These are phyloP conservation scores for Geosmithia putterillii DNA, from an alignment of 2,329 filamentous ascomycete genomes.

Conservation along the genomic window DNA sequence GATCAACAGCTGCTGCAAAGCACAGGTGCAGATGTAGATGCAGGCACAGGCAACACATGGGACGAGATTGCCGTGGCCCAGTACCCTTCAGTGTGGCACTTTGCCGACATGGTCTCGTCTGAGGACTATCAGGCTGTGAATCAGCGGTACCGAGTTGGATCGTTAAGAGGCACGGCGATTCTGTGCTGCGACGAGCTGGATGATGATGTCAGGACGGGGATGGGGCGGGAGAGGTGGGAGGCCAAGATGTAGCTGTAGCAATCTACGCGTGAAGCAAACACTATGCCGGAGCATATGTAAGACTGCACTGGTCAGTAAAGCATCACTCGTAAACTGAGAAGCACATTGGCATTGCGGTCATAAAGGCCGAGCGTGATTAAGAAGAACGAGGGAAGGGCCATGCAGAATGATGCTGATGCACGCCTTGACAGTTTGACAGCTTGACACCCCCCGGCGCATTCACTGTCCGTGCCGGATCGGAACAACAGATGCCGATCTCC, in stretches of 20 bases:
- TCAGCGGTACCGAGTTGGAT: neutral
- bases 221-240: neutral
- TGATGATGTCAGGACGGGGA: neutral
- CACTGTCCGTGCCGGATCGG: too few relatives aligned
- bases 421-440: neutral
- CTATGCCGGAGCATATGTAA: too few relatives aligned
- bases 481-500: neutral
- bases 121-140: neutral
- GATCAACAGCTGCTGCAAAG: constrained; percentile 2
- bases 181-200: constrained; percentile 1
- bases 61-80: constrained; percentile 54
- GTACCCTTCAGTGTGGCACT: constrained; percentile 46
- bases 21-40: too few relatives aligned
- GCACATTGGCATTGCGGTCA: too few relatives aligned
- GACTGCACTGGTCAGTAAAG: too few relatives aligned
- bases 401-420: too few relatives aligned
- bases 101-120: constrained; percentile 33
- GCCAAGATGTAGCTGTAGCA: constrained; percentile 16
- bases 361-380: too few relatives aligned
- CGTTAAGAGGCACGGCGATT: neutral
- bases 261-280: too few relatives aligned
- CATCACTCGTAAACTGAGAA: too few relatives aligned
- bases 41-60: constrained; percentile 27
- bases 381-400: too few relatives aligned
- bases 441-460: neutral